These are phyloP conservation scores for Psilocybe azurescens DNA, from an alignment of 768 basidiomycete species.

Conservation along the genomic window DNA sequence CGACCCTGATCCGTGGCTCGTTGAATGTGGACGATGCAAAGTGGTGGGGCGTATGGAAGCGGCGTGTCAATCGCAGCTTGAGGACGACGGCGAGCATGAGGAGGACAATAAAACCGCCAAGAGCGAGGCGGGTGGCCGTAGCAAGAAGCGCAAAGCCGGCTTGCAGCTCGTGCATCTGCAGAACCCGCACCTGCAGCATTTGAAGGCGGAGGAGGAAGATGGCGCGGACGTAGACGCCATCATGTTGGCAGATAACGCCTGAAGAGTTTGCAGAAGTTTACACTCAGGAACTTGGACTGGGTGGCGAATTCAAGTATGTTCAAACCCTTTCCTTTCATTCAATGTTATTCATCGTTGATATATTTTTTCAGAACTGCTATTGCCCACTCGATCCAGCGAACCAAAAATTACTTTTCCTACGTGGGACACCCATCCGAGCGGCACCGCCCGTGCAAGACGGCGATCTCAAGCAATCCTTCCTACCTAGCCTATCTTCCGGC, in stretches of 20 bases:
- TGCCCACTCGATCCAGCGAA: constrained; percentile 93
- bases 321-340: neutral
- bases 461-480: constrained; percentile 87
- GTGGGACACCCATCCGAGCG: constrained; percentile 88
- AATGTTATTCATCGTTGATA: neutral
- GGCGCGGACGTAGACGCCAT: constrained; percentile 28
- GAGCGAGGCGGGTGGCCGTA: neutral
- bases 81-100: constrained; percentile 28
- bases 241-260: constrained; percentile 46
- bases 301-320: constrained; percentile 90
- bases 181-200: neutral
- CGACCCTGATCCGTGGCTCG: constrained; percentile 36
- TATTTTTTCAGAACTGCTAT: constrained; percentile 81
- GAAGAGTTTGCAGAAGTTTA: constrained; percentile 94
- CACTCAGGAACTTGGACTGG: constrained; percentile 83
- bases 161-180: neutral
- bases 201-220: constrained; percentile 26
- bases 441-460: constrained; percentile 82
- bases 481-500: constrained; percentile 79
- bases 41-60: constrained; percentile 82
- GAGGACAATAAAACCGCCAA: constrained; percentile 21
- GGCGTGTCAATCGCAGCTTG: constrained; percentile 46
- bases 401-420: constrained; percentile 93
- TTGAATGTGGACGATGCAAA: constrained; percentile 53
- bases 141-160: constrained; percentile 17